phyloP scores from a whole-genome alignment of 352 stramenopile species.

The Globisporangium paddicum region DNA sequence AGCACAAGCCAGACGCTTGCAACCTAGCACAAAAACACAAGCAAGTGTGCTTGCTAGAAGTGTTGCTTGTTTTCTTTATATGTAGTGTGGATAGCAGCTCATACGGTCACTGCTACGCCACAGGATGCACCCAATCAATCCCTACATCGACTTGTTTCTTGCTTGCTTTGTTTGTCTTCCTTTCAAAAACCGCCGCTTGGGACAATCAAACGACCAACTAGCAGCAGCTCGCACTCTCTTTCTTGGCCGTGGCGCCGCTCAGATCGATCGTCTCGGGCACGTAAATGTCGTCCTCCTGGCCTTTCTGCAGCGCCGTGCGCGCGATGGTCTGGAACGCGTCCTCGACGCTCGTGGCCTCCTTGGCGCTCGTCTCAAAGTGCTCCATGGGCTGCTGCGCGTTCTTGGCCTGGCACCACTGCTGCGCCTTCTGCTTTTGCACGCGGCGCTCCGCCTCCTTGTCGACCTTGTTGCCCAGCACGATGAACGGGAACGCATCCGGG shows the following conservation, averaged over 20 bases:
- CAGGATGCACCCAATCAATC: not conserved
- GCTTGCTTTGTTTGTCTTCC: not conserved
- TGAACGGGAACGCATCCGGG: conserved; percentile 95
- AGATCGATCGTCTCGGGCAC: conserved; percentile 85
- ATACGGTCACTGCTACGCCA: not conserved
- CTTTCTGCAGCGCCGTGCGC: conserved; percentile 83
- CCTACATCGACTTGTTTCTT: conserved; percentile 3
- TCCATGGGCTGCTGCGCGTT: conserved; percentile 87
- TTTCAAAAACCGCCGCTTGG: not conserved
- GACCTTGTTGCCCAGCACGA: conserved; percentile 98
- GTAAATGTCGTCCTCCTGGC: conserved; percentile 85
- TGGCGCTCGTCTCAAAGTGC: conserved; percentile 98
- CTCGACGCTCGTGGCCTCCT: conserved; percentile 96
- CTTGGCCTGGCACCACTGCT: conserved; percentile 92
- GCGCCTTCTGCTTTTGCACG: conserved; percentile 86
- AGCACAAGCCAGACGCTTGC: not conserved
- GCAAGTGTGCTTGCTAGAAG: not conserved
- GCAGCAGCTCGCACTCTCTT: conserved; percentile 67
- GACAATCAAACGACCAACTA: conserved; percentile 19
- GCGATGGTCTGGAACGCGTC: conserved; percentile 94
- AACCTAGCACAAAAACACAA: not conserved
- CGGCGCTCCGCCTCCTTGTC: conserved; percentile 91
- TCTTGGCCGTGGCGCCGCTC: conserved; percentile 66
- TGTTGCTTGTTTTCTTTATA: not conserved
- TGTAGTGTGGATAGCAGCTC: not conserved